These are phyloP conservation scores for Coniferiporia weirii DNA, from an alignment of 1,284 basidiomycete genomes.

Conservation along the genomic window DNA sequence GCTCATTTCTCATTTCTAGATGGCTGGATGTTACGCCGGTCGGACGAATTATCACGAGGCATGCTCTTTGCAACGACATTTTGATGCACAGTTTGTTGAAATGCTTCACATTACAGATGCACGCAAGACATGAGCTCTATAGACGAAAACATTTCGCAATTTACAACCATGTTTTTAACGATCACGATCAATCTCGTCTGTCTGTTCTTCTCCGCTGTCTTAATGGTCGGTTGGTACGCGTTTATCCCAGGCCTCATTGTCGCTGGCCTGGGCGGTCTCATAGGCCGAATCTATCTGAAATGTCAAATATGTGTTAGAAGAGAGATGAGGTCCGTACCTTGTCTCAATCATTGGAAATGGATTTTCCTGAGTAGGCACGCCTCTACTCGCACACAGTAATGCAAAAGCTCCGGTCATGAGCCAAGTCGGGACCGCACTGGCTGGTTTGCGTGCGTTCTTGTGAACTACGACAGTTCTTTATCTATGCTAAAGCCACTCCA, in stretches of 20 bases:
- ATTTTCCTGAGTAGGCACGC: background rate
- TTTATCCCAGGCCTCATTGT: constrained; percentile 18
- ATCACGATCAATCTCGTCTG: constrained; percentile 2
- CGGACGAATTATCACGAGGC: constrained; percentile 35
- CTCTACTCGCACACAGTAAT: constrained; percentile 35
- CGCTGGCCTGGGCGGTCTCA: constrained; percentile 12
- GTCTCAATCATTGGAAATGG: background rate
- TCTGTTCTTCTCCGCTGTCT: background rate
- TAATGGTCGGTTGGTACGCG: constrained; percentile 11
- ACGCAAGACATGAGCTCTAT: constrained; percentile 38
- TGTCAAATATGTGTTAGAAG: constrained; percentile 14
- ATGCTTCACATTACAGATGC: constrained; percentile 24
- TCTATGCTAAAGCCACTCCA: constrained; percentile 22
- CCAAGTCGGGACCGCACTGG: constrained; percentile 37
- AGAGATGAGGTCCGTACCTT: constrained; percentile 28
- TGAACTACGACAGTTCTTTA: background rate
- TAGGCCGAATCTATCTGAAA: constrained; percentile 26
- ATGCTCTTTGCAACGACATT: constrained; percentile 26
- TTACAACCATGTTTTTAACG: constrained; percentile 18
- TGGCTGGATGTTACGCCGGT: constrained; percentile 39
- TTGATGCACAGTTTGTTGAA: background rate
- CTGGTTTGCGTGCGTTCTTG: constrained; percentile 28
- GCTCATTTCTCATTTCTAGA: constrained; percentile 1
- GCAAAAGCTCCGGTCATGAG: constrained; percentile 39
- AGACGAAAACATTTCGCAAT: constrained; percentile 27